A percentile compares a stretch with the other conserved stretches of the same genome.
Evolutionary conservation across 768 basidiomycete species (phyloP).

Genomic region (Tulasnella sp.): DNA sequence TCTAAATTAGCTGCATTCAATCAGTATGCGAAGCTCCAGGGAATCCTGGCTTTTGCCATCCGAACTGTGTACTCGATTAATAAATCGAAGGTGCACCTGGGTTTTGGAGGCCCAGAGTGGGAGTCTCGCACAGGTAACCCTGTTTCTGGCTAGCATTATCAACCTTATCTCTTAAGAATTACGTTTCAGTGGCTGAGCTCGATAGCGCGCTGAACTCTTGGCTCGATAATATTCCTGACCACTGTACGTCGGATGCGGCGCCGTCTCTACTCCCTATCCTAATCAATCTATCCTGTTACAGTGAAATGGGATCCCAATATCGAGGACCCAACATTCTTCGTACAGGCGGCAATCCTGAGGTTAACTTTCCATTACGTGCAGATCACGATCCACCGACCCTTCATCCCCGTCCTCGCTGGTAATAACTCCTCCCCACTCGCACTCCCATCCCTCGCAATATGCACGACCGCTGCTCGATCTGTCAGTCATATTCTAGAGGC

Average conservation of each 20-base stretch:
- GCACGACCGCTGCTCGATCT: constrained; percentile 76
- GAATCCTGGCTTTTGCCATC: constrained; percentile 58
- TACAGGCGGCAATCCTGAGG: constrained; percentile 57
- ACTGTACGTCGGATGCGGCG: constrained; percentile 41
- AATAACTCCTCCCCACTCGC: constrained; percentile 47
- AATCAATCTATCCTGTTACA: constrained; percentile 31
- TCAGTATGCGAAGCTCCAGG: constrained; percentile 51
- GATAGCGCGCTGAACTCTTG: constrained; percentile 69
- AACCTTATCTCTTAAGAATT: not conserved
- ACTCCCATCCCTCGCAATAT: constrained; percentile 69
- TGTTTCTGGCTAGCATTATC: not conserved
- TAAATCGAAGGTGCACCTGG: constrained; percentile 52
- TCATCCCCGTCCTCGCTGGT: constrained; percentile 51
- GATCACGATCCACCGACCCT: constrained; percentile 73
- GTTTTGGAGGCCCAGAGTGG: constrained; percentile 51
- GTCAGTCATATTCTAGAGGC: constrained; percentile 67
- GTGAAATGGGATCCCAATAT: constrained; percentile 57
- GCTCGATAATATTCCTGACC: constrained; percentile 62
- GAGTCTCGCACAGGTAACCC: constrained; percentile 50
- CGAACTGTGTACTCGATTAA: constrained; percentile 72
- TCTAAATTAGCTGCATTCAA: constrained; percentile 56
- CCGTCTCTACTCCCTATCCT: not conserved
- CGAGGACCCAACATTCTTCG: constrained; percentile 47
- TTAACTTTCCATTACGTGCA: constrained; percentile 61
- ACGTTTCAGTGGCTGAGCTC: constrained; percentile 52